Base-by-base conservation (phyloP, 345 rosid genomes). In the Pistacia atlantica region DNA sequence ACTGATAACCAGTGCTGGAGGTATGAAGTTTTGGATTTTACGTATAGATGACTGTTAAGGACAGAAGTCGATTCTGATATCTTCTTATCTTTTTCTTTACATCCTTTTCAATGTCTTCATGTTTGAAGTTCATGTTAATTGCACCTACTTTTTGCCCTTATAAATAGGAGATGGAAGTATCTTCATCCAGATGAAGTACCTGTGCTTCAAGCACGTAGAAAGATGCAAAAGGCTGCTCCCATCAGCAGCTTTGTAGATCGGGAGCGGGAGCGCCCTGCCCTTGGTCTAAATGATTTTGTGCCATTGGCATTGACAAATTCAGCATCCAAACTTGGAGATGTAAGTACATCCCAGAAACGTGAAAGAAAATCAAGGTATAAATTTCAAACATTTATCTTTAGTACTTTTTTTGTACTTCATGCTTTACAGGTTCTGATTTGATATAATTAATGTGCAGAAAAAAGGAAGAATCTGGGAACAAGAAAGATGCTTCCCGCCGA, bases 1-100 rank as follows among this genome's bases (percentile, higher is more conserved):
- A 96, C 98, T 11, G 98, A 96, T 79, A 96, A 77, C 75, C 90
- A 89, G 78, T 96, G 99, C 79, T 67, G 81, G 84, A 93, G 99
- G 95, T 92, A 86, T 69, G 67, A 4, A 46, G 33, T 38, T 55
- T 76, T 72, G 60, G 31, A 72, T 60, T 67, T 68, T 63, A 49
- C 48, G n/a, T 37, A 12, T 71, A 58, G 55, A 42, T 25, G 25
- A 25, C 25, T 25, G 25, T 25, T 25, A 35, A 69, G 28, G 57
- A 45, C 59, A 22, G 31, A 71, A 65, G 46, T 64, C 52, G 46
- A 25, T 11, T 55, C 0, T 61, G 45, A 57, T 59, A n/a, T 12
- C 10, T 12, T 22, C 25, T 22, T 22, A 22, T 22, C 25, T 22
- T 22, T 22, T 22, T 22, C 25, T 22, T 22, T 22, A 22, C 25